These are phyloP conservation scores for Kodamaea fungicola DNA, from an alignment of 1,139 yeast species.

Conservation along the genomic window DNA sequence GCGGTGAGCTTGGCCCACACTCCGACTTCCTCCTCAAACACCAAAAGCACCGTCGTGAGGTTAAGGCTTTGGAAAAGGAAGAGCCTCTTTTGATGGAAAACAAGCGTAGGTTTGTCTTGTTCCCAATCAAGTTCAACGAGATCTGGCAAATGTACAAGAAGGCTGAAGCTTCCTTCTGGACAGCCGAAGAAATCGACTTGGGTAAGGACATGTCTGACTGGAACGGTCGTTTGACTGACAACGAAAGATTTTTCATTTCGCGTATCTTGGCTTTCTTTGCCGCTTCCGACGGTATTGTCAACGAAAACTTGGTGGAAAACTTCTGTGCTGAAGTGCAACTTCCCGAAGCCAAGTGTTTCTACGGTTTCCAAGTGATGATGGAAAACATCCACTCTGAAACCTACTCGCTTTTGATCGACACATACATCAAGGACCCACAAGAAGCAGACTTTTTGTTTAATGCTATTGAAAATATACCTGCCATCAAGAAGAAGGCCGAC, in stretches of 20 bases:
- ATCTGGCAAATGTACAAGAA: slow-evolving; percentile 99
- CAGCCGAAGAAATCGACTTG: slow-evolving; percentile 97
- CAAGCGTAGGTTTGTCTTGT: slow-evolving; percentile 84
- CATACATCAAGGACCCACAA: slow-evolving; percentile 92
- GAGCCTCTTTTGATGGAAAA: slow-evolving; percentile 90
- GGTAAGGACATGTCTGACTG: slow-evolving; percentile 90
- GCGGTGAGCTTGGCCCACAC: slow-evolving; percentile 34
- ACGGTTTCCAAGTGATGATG: slow-evolving; percentile 99
- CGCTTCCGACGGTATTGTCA: slow-evolving; percentile 96
- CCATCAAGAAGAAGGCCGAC: slow-evolving; percentile 93
- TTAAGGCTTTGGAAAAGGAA: slow-evolving; percentile 75
- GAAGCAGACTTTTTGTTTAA: slow-evolving; percentile 86
- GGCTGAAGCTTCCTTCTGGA: slow-evolving; percentile 99
- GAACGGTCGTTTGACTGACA: slow-evolving; percentile 79
- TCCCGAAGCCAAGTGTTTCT: slow-evolving; percentile 98
- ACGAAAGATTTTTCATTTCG: slow-evolving; percentile 86
- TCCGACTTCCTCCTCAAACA: slow-evolving; percentile 54
- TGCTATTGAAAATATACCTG: slow-evolving; percentile 91
- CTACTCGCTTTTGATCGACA: slow-evolving; percentile 88
- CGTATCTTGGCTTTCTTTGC: slow-evolving; percentile 97
- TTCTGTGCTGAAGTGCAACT: slow-evolving; percentile 95
- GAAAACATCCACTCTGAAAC: slow-evolving; percentile 98
- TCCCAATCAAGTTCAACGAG: slow-evolving; percentile 97
- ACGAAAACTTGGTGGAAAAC: slow-evolving; percentile 94
- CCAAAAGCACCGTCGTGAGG: slow-evolving; percentile 63